Percentiles rank a stretch among this genome's conserved stretches.
These are phyloP conservation scores for Litchi chinensis DNA, from an alignment of 345 rosid genomes.

Conservation along the genomic window DNA sequence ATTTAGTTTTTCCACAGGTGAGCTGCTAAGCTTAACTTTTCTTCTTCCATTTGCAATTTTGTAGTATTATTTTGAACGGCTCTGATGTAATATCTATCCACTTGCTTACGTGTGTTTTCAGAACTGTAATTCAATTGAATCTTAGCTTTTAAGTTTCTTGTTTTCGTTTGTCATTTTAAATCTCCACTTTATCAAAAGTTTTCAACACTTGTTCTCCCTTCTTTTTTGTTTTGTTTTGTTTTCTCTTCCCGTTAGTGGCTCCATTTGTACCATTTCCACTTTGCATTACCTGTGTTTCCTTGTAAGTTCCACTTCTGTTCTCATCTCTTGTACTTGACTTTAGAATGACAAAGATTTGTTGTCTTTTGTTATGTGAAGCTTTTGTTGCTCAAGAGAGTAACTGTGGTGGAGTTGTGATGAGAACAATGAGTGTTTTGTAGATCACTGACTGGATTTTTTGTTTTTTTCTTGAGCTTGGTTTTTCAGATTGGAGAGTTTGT, in stretches of 20 bases:
- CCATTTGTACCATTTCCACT: constrained; percentile 18
- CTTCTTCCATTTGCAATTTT: not conserved
- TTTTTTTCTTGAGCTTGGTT: constrained; percentile 14
- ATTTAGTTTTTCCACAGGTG: constrained; percentile 6
- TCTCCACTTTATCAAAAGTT: constrained; percentile 26
- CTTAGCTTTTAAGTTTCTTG: constrained; percentile 58
- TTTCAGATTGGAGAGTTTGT: constrained; percentile 44
- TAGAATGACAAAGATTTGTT: not conserved
- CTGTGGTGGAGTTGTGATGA: constrained; percentile 14
- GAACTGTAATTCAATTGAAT: constrained; percentile 34
- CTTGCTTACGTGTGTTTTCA: constrained; percentile 16
- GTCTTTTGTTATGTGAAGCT: not conserved
- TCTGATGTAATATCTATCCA: not conserved
- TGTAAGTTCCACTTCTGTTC: constrained; percentile 26
- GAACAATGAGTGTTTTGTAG: constrained; percentile 19
- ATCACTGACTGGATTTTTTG: constrained; percentile 20
- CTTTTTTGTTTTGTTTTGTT: not conserved
- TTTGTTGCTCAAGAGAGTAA: constrained; percentile 12
- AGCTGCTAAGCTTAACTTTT: not conserved
- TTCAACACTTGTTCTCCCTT: constrained; percentile 4
- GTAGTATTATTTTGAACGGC: not conserved
- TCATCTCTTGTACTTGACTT: not conserved
- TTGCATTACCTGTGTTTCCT: constrained; percentile 30
- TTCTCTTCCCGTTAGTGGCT: constrained; percentile 25
- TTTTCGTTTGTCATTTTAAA: constrained; percentile 18